phyloP scores from a whole-genome alignment of 108 stramenopile genomes.

The Aurantiochytrium sp. region DNA sequence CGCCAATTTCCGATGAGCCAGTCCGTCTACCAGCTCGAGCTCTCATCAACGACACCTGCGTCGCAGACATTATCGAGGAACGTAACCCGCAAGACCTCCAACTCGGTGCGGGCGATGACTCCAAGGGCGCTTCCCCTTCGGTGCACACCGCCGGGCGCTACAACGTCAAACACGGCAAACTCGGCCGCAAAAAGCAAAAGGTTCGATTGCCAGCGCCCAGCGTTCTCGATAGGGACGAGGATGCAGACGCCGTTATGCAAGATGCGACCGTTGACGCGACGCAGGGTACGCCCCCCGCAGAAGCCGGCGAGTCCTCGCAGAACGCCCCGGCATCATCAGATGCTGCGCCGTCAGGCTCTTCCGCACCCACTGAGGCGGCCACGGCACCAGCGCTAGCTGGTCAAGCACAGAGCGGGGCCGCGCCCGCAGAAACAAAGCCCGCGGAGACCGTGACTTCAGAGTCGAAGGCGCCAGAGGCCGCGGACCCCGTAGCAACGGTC shows the following conservation, averaged over 20 bases:
- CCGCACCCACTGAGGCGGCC: not conserved
- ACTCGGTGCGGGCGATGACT: not conserved
- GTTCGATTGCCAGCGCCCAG: not conserved
- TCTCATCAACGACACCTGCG: not conserved
- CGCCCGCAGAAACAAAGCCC: too few species aligned
- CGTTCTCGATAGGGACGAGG: not conserved
- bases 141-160: not conserved
- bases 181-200: not conserved
- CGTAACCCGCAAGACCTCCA: not conserved
- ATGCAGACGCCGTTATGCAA: not conserved
- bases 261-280: not conserved
- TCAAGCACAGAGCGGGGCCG: too few species aligned
- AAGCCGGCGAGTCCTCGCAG: not conserved
- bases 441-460: too few species aligned
- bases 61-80: conserved; percentile 18
- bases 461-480: too few species aligned
- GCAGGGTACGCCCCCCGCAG: not conserved
- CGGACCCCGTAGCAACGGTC: too few species aligned
- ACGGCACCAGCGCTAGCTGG: too few species aligned
- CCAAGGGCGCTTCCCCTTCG: too few species aligned
- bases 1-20: not conserved
- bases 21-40: not conserved
- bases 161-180: not conserved
- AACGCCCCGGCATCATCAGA: not conserved
- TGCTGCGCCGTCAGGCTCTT: not conserved